Evolutionary conservation across 768 basidiomycete genomes (phyloP), one percentile per base, ranked within the genome.

Genomic region (Suillus decipiens): DNA sequence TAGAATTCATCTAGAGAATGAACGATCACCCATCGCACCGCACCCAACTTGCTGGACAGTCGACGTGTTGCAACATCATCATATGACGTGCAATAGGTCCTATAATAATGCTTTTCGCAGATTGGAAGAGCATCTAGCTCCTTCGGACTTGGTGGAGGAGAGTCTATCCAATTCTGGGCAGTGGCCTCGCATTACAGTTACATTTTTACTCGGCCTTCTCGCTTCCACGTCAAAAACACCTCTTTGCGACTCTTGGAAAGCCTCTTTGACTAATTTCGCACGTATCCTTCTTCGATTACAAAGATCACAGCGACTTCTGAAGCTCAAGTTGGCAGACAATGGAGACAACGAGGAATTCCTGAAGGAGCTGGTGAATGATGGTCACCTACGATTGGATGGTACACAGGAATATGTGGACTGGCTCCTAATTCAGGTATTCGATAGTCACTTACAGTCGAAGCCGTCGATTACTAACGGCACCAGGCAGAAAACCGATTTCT

Each of bases 161-260:
- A 63, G 68, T 11, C 31, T 70, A 17, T n/a, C 28, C 39, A 36
- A 28, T 11, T 67, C 70, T 19, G 69, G 70, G 14, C 67, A 74
- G 61, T 80, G 79, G 79, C 80, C 80, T 1, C 70, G 73, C 41
- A 62, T 78, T 22, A 75, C 75, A 4, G 51, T 61, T 1, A 72
- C 68, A 51, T 61, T 67, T 42, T 66, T 80, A 10, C 69, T 81
- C 6, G 61, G 63, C 22, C 61, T 64, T 4, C 67, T 80, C 50
- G 69, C 73, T 31, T 71, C 69, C 36, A 64, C 66, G 2, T 69
- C 70, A 22, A 34, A 54, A 9, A 61, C 33, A 1, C 7, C 3
- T 7, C 59, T 74, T 19, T 48, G 70, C 2, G 33, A 51, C 17
- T 11, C 61, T 15, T 81, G 80, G 80, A 60, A 63, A 61, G 47